Conservation (phyloP, 2,329 filamentous ascomycete species). For the Penicillium sp. region DNA sequence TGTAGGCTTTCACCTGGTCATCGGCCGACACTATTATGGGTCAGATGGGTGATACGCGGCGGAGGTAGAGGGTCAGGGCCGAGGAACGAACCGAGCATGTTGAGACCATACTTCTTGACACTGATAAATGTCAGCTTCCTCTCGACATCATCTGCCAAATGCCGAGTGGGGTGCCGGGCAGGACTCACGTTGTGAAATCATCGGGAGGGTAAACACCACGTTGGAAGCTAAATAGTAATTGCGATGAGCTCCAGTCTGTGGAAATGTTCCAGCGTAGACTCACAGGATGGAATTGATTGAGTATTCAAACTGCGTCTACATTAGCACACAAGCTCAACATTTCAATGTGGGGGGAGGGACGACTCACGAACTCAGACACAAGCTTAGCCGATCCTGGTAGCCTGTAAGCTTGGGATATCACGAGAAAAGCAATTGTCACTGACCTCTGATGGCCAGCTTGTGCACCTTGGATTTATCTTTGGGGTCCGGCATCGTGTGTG, state of each 20-base stretch:
- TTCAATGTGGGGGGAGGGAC: neutral
- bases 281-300: constrained; percentile 96
- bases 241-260: constrained; percentile 16
- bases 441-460: constrained; percentile 69
- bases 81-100: constrained; percentile 71
- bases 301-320: constrained; percentile 74
- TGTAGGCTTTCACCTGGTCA: constrained; percentile 97
- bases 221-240: constrained; percentile 65
- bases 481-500: constrained; percentile 43
- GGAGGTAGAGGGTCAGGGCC: neutral
- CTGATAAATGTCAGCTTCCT: constrained; percentile 29
- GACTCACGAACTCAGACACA: constrained; percentile 87
- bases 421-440: neutral
- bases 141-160: neutral
- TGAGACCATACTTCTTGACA: constrained; percentile 99
- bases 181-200: constrained; percentile 81
- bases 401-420: constrained; percentile 27
- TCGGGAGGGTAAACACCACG: constrained; percentile 82
- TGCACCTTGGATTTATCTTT: constrained; percentile 83
- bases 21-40: constrained; percentile 72
- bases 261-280: constrained; percentile 24
- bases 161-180: neutral
- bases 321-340: constrained; percentile 7
- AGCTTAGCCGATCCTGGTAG: constrained; percentile 69
- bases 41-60: constrained; percentile 1